Percentiles rank a stretch among this genome's conserved stretches.
Conservation (phyloP, 176 grass and related monocot species). For the Oryza rufipogon region DNA sequence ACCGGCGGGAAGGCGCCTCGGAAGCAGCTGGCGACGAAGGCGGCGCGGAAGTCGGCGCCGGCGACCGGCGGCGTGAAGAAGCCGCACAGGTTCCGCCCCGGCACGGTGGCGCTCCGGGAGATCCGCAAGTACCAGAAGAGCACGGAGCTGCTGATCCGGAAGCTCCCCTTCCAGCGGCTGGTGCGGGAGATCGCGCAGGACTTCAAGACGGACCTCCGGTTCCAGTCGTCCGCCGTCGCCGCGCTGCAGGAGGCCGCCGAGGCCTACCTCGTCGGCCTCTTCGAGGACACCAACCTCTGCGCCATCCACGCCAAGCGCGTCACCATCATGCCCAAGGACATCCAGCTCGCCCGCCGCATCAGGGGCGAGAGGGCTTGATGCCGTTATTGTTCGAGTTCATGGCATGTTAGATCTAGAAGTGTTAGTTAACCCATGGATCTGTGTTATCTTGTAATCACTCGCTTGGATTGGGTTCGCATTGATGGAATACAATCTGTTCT, state of each 20-base stretch:
- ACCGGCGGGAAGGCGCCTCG: conserved; percentile 81
- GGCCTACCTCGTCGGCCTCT: conserved; percentile 81
- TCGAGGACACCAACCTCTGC: conserved; percentile 96
- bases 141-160: conserved; percentile 90
- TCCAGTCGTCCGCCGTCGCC: conserved; percentile 66
- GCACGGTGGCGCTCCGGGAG: conserved; percentile 73
- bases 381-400: too few relatives aligned
- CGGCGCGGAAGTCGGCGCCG: conserved; percentile 82
- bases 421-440: not conserved
- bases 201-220: conserved; percentile 90
- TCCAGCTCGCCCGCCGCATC: conserved; percentile 86
- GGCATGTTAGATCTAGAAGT: not conserved
- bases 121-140: conserved; percentile 98
- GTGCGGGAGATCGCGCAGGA: conserved; percentile 87
- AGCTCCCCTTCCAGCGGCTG: conserved; percentile 79
- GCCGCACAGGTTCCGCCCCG: conserved; percentile 73
- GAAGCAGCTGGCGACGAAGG: conserved; percentile 93
- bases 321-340: conserved; percentile 98
- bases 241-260: conserved; percentile 86
- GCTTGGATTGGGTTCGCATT: not conserved
- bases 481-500: not conserved
- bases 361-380: conserved; percentile 79
- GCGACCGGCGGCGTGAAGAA: conserved; percentile 93
- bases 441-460: not conserved
- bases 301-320: conserved; percentile 92